Evolutionary conservation across 1,284 basidiomycete species (phyloP).

Genomic region (Cystobasidium pallidum): DNA sequence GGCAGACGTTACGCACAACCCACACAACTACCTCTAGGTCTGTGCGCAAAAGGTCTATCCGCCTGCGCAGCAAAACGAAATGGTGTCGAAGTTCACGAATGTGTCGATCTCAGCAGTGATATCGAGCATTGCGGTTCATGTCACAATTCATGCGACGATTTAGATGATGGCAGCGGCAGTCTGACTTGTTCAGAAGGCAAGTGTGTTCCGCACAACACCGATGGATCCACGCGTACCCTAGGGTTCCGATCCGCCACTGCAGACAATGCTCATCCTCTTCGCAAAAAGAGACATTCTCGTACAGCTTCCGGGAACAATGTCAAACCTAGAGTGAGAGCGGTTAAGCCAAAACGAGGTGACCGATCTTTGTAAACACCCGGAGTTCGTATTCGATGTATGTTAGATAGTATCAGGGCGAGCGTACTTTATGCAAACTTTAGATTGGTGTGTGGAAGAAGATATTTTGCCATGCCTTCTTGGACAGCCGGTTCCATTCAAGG

Average conservation of each 20-base stretch:
- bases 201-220: constrained; percentile 7
- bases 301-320: background rate
- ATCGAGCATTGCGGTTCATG: constrained; percentile 18
- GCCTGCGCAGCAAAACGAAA: constrained; percentile 1
- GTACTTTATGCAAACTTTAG: background rate
- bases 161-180: constrained; percentile 7
- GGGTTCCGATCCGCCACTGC: background rate
- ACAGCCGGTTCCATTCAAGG: too few species aligned
- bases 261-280: background rate
- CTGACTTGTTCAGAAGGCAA: constrained; percentile 8
- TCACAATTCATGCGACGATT: constrained; percentile 7
- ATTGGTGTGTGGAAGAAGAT: background rate
- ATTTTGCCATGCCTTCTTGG: background rate
- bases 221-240: constrained; percentile 9
- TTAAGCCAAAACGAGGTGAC: constrained; percentile 1
- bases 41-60: constrained; percentile 8
- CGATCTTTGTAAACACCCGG: too few species aligned
- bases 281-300: constrained; percentile 1
- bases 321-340: background rate
- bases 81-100: background rate
- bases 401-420: too few species aligned
- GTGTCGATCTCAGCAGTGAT: constrained; percentile 1
- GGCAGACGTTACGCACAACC: background rate
- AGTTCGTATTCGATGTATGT: too few species aligned
- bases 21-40: constrained; percentile 14